Percentiles rank a stretch among this genome's conserved stretches.
Evolutionary conservation across 2,329 filamentous ascomycete species (phyloP).

Genomic region (Didymella pinodella): DNA sequence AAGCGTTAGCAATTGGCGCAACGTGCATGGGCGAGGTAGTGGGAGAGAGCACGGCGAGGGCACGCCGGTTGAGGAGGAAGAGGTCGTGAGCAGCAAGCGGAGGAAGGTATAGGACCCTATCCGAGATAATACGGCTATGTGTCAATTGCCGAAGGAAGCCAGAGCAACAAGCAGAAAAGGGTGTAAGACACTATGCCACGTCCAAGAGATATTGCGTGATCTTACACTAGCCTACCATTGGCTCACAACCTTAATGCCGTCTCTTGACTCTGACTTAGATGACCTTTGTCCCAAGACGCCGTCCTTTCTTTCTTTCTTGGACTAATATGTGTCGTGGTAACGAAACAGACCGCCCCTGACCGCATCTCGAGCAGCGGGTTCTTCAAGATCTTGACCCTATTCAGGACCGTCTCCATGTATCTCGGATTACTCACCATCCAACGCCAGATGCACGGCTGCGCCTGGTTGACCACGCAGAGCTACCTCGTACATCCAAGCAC

Average conservation of each 20-base stretch:
- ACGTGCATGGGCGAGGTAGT: conserved; percentile 63
- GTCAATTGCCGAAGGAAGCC: background rate
- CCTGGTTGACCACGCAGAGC: no score
- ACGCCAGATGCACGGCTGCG: no score
- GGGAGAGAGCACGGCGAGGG: conserved; percentile 42
- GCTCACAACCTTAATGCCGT: background rate
- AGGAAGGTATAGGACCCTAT: conserved; percentile 37
- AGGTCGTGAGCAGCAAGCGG: conserved; percentile 36
- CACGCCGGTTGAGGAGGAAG: conserved; percentile 41
- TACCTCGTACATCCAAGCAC: no score
- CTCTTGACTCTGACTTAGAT: background rate
- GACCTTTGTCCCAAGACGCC: no score
- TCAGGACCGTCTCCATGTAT: no score
- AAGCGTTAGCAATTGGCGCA: conserved; percentile 76
- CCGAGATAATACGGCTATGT: background rate
- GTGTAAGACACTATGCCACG: background rate
- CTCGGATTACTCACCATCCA: no score
- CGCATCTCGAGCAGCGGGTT: no score
- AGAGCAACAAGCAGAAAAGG: background rate
- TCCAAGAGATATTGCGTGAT: background rate
- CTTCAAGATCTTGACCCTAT: no score
- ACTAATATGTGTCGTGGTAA: no score
- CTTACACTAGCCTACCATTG: background rate
- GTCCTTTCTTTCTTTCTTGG: no score
- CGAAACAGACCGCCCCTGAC: no score